phyloP scores from a whole-genome alignment of 2,329 filamentous ascomycete genomes.

The Phialophora chinensis region DNA sequence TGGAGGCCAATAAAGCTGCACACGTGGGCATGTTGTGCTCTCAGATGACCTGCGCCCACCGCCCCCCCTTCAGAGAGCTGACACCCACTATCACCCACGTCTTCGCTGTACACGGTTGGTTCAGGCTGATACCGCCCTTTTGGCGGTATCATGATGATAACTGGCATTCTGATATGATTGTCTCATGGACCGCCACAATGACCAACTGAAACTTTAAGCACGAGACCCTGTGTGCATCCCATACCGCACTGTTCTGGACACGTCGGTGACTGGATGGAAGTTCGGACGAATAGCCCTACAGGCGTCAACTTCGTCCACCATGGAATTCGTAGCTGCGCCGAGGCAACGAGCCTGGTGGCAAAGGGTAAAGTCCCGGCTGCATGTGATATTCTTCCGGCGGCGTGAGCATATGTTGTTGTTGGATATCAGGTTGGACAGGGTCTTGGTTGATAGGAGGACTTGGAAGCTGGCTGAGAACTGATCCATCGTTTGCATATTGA shows the following conservation, averaged over 20 bases:
- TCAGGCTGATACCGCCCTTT: conserved; percentile 4
- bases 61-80: conserved; percentile 20
- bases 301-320: conserved; percentile 24
- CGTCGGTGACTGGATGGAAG: not conserved
- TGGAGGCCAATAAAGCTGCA: conserved; percentile 29
- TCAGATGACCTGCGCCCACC: conserved; percentile 17
- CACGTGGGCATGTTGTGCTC: conserved; percentile 24
- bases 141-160: not conserved
- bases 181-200: not conserved
- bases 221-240: conserved; percentile 14
- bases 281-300: not conserved
- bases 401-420: conserved; percentile 29
- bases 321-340: conserved; percentile 39
- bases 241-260: conserved; percentile 9
- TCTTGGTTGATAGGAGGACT: conserved; percentile 31
- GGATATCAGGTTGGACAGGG: conserved; percentile 6
- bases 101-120: conserved; percentile 6
- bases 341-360: conserved; percentile 35
- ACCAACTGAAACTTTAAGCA: conserved; percentile 10
- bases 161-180: not conserved
- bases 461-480: conserved; percentile 24
- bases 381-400: conserved; percentile 31
- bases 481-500: conserved; percentile 21
- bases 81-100: conserved; percentile 19
- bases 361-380: conserved; percentile 18